These are phyloP conservation scores for Phaeodactylum tricornutum DNA, from an alignment of 108 stramenopile species.

Conservation along the genomic window DNA sequence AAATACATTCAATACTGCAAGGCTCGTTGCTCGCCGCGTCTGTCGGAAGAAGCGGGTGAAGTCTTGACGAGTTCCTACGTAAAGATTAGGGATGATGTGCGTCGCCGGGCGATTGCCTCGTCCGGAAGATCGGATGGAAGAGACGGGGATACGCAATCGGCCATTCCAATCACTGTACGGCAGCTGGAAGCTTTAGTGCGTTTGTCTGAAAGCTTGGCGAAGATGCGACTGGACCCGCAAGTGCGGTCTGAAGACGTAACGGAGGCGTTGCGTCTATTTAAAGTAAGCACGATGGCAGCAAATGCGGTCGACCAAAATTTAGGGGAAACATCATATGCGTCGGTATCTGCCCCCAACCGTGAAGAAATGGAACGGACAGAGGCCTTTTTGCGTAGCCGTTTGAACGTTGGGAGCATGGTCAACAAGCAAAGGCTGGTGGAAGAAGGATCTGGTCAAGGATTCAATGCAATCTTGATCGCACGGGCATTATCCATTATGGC, in stretches of 20 bases:
- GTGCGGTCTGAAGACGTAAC: conserved; percentile 91
- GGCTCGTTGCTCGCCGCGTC: conserved; percentile 76
- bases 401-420: conserved; percentile 62
- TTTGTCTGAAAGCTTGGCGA: conserved; percentile 91
- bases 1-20: conserved; percentile 97
- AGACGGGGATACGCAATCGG: conserved; percentile 50
- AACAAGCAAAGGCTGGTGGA: conserved; percentile 80
- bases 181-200: conserved; percentile 99
- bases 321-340: background rate
- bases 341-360: conserved; percentile 18
- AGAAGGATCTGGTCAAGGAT: conserved; percentile 75
- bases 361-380: conserved; percentile 75
- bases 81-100: conserved; percentile 88
- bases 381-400: conserved; percentile 58
- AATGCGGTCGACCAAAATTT: conserved; percentile 53
- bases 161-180: conserved; percentile 97
- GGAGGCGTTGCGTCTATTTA: conserved; percentile 97
- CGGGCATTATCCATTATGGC: conserved; percentile 67
- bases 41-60: conserved; percentile 85
- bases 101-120: conserved; percentile 27
- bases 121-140: too few species aligned
- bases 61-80: conserved; percentile 88
- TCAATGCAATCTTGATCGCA: conserved; percentile 65
- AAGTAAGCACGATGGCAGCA: conserved; percentile 96
- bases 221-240: conserved; percentile 90